phyloP scores from a whole-genome alignment of 768 basidiomycete genomes.

The Paxillus rubicundulus region DNA sequence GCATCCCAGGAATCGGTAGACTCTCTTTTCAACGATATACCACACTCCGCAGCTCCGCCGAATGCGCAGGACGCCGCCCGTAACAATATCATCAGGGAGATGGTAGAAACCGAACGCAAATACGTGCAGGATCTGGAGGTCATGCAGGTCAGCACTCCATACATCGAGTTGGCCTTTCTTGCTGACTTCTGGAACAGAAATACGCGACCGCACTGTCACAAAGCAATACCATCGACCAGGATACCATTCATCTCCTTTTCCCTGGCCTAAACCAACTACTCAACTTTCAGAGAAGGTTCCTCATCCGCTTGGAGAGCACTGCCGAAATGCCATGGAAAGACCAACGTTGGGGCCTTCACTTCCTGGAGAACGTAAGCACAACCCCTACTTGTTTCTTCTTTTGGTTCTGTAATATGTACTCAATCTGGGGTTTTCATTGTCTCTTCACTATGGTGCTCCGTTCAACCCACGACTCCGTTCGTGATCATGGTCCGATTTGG shows the following conservation, averaged over 20 bases:
- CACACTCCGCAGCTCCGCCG: constrained; percentile 39
- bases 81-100: constrained; percentile 80
- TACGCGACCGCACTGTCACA: constrained; percentile 83
- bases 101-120: constrained; percentile 93
- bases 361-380: constrained; percentile 74
- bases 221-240: constrained; percentile 84
- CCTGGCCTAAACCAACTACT: constrained; percentile 91
- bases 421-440: constrained; percentile 45
- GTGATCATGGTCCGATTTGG: constrained; percentile 13
- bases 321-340: constrained; percentile 80
- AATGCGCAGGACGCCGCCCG: constrained; percentile 66
- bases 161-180: constrained; percentile 2
- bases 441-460: constrained; percentile 13
- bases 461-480: constrained; percentile 3
- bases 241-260: constrained; percentile 94
- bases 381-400: constrained; percentile 8
- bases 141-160: constrained; percentile 70
- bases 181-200: constrained; percentile 52
- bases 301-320: constrained; percentile 84
- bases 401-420: constrained; percentile 28
- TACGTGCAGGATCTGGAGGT: constrained; percentile 96
- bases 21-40: constrained; percentile 47
- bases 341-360: constrained; percentile 85
- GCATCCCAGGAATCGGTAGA: constrained; percentile 60
- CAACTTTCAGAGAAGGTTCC: constrained; percentile 94